Percentiles rank a stretch among this genome's conserved stretches.
phyloP scores from a whole-genome alignment of 139 green algal species.

The Auxenochlorella pyrenoidosa region DNA sequence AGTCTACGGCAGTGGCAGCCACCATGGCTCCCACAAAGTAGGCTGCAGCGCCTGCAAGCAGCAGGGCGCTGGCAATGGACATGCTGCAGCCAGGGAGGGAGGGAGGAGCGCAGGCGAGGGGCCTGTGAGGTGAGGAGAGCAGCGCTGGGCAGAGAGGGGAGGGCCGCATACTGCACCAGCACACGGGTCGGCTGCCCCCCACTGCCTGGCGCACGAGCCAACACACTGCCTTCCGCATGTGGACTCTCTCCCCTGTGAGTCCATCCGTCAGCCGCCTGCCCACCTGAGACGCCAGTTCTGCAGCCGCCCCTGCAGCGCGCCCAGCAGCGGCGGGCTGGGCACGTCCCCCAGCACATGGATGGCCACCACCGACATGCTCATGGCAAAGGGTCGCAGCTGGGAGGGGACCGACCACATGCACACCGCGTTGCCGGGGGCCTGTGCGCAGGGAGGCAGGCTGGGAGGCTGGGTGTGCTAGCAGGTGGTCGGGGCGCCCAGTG shows the following conservation, averaged over 20 bases:
- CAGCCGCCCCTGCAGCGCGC: conserved; percentile 73
- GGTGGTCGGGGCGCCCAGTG: too few species aligned
- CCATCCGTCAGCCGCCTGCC: neutral
- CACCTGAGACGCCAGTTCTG: conserved; percentile 54
- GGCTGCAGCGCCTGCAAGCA: conserved; percentile 12
- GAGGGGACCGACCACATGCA: conserved; percentile 90
- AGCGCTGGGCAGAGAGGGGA: too few species aligned
- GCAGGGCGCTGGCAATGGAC: conserved; percentile 19
- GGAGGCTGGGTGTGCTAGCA: neutral
- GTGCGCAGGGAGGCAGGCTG: neutral
- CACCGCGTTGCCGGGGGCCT: conserved; percentile 85
- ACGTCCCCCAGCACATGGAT: conserved; percentile 97
- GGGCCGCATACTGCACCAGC: too few species aligned
- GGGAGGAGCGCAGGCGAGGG: neutral
- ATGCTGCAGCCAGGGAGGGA: conserved; percentile 2
- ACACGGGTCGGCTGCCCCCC: neutral
- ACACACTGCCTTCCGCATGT: too few species aligned
- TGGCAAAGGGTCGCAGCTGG: conserved; percentile 79
- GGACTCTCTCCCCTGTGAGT: too few species aligned
- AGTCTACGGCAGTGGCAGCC: conserved; percentile 3
- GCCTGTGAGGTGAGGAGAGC: neutral
- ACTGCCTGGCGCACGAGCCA: too few species aligned
- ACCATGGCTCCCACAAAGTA: neutral
- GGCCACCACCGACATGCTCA: conserved; percentile 81
- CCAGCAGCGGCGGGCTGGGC: conserved; percentile 88